Evolutionary conservation across 306 rosid species (phyloP), one percentile per base, ranked within the genome.

Genomic region (Sicyos edulis): DNA sequence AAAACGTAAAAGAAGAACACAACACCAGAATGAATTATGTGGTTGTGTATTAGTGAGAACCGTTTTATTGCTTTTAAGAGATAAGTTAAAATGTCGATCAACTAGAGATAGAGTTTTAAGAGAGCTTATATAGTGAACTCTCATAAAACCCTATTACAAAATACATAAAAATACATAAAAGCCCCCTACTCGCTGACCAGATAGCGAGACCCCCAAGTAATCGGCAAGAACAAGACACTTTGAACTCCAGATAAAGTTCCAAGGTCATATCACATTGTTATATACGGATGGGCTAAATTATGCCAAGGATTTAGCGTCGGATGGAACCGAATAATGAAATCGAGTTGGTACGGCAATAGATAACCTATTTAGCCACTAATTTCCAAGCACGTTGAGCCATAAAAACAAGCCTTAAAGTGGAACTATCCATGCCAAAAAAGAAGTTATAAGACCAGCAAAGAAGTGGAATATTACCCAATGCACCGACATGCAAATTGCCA

Each of bases 401-500:
- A 67, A 12, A 47, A 67, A 20, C 55, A 14, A 66, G 56, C 14
- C 20, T 4, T 4, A 19, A 20, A 47, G 8, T 3, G 7, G 56
- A 68, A 47, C 4, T 17, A 49, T n/a, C 42, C 57, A 14, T 71
- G 64, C 19, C 8, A 70, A 16, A 42, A 32, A 26, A 13, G 70
- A 58, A 71, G 24, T 74, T 12, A 47, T 56, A 17, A 65, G 53
- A 16, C 4, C 40, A 67, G 22, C 42, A 44, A 32, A 62, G 76
- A 34, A 63, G 68, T 81, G 81, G 77, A 74, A 54, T 73, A 56
- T 87, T 93, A 93, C 98, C 98, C 98, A 93, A 77, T 93, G 95
- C 77, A 93, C 97, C 0, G 98, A 88, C 97, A 93, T 84, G 77
- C 98, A 93, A 78, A 90, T 16, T 10, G 98, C 96, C 98, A 93